A percentile compares a stretch with the other conserved stretches of the same genome.
These are phyloP conservation scores for Ganoderma leucocontextum DNA, from an alignment of 1,284 basidiomycete species.

Conservation along the genomic window DNA sequence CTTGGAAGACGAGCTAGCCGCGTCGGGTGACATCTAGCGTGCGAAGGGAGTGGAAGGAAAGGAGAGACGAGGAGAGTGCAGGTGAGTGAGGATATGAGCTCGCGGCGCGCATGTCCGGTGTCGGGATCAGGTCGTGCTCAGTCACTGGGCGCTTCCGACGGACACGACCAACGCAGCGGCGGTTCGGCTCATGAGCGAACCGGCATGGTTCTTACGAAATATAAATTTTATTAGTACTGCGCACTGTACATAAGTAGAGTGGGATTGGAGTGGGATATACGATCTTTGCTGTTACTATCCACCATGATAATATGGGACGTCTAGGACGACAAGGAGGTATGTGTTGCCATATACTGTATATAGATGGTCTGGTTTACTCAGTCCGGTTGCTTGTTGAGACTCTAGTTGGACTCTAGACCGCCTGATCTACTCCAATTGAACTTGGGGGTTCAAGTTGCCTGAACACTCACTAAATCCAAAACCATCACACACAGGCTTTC, in stretches of 20 bases:
- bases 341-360: too few relatives aligned
- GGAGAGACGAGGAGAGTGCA: neutral
- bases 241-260: neutral
- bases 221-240: too few relatives aligned
- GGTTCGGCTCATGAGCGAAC: neutral
- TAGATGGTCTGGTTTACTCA: too few relatives aligned
- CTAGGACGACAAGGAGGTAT: neutral
- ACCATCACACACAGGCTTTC: neutral
- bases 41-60: neutral
- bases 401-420: too few relatives aligned
- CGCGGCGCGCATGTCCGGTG: neutral
- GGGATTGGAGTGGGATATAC: too few relatives aligned
- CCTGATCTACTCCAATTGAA: too few relatives aligned
- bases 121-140: neutral
- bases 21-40: constrained; percentile 6
- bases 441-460: too few relatives aligned
- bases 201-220: neutral
- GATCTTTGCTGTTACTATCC: neutral
- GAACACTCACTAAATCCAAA: too few relatives aligned
- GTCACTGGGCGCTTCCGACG: neutral
- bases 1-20: constrained; percentile 19
- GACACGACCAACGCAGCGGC: neutral
- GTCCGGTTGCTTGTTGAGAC: too few relatives aligned
- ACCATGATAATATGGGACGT: neutral
- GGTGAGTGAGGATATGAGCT: neutral